Evolutionary conservation across 2,329 filamentous ascomycete species (phyloP), one percentile per base, ranked within the genome.

Genomic region (Penicillium glabrum): DNA sequence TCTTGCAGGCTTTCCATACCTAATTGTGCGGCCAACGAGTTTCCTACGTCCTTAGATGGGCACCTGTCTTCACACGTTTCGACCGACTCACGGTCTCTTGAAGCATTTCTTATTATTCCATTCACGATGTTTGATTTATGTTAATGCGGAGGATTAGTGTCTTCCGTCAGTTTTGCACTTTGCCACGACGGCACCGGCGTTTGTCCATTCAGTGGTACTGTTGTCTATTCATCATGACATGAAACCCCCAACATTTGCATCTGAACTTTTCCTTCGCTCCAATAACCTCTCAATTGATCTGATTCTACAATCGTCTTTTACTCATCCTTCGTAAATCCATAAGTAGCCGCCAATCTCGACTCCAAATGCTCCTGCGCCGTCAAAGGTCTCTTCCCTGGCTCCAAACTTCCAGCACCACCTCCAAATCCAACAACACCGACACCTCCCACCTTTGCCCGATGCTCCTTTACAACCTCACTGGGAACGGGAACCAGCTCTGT

Each of bases 351-450:
- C 67, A 87, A 67, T 59, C 85, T 75, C 56, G 79, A 75, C 64
- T 81, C 78, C 70, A 88, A 70, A 79, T 88, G 85, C 66, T 84
- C 80, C 60, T 75, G 77, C 1, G 85, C 85, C 31, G 84, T 87
- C 65, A 86, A 72, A 14, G 79, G 73, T 49, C 71, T 64, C 66
- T 59, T 72, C 53, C 64, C 67, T 59, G 59, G 56, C 54, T 68
- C 69, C 56, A 73, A 55, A 39, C 59, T 59, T 0, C 71, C 75
- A 5, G 71, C 75, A 16, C 73, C 74, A 54, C 69, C 68, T 55
- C 79, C 73, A 72, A 75, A 75, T 59, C 77, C 75, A 31, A 75
- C 74, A 63, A 72, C 71, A 52, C 67, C 71, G 56, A 59, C 54
- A 13, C 71, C 43, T 55, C 67, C 47, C 44, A 26, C 55, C 54